Conservation (phyloP, 108 stramenopile genomes). For the Tribonema minus region DNA sequence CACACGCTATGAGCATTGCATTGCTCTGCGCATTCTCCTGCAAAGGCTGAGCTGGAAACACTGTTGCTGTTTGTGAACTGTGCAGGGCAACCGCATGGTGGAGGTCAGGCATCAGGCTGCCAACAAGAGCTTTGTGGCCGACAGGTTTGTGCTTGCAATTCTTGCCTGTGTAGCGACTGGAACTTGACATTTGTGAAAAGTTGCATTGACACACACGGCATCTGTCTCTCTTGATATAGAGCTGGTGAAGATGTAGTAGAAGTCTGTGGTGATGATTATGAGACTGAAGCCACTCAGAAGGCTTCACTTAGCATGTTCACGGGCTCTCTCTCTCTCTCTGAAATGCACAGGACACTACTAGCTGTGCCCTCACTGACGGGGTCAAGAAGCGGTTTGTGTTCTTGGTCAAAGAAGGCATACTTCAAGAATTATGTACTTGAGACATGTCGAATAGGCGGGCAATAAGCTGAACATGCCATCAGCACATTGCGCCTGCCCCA, state of each 20-base stretch:
- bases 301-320: no score
- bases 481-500: no score
- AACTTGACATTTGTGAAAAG: no score
- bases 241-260: no score
- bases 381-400: neutral
- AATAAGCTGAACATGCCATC: no score
- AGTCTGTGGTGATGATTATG: no score
- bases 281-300: no score
- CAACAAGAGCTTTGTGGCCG: constrained; percentile 44
- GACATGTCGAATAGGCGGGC: no score
- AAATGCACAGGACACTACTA: neutral
- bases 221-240: no score
- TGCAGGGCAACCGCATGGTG: constrained; percentile 41
- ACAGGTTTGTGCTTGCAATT: neutral
- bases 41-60: neutral
- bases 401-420: neutral
- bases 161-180: neutral
- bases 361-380: neutral
- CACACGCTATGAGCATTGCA: neutral
- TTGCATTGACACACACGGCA: no score
- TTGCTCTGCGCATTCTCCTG: neutral
- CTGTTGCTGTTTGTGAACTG: neutral
- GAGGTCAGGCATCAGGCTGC: constrained; percentile 48
- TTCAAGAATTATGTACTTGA: no score
- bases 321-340: neutral